Evolutionary conservation across 2,329 filamentous ascomycete species (phyloP).

Genomic region (Fusarium odoratissimum): DNA sequence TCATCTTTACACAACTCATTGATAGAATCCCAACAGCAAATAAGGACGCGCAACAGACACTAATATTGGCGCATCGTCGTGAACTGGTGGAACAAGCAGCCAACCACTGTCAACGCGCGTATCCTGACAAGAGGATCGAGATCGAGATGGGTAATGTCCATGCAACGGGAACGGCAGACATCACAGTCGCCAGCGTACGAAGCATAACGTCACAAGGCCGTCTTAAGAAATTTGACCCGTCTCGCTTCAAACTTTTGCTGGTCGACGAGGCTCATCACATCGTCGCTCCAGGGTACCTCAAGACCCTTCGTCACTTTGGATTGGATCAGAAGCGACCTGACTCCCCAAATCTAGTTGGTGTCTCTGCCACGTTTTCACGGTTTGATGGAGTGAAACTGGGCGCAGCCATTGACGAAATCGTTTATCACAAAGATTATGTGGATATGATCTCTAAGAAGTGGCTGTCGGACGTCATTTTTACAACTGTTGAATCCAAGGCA

Average conservation of each 20-base stretch:
- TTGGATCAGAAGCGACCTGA: conserved; percentile 61
- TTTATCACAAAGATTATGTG: conserved; percentile 84
- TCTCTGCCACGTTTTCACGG: conserved; percentile 83
- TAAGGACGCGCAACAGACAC: conserved; percentile 73
- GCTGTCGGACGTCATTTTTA: conserved; percentile 93
- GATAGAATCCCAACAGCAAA: conserved; percentile 72
- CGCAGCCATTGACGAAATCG: conserved; percentile 90
- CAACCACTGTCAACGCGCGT: conserved; percentile 81
- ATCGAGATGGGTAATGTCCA: conserved; percentile 89
- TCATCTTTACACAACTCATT: conserved; percentile 97
- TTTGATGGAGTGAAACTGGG: conserved; percentile 88
- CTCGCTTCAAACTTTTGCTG: conserved; percentile 85
- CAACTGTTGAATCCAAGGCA: conserved; percentile 85
- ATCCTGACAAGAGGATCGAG: conserved; percentile 84
- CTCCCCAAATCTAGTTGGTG: conserved; percentile 80
- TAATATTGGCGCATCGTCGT: conserved; percentile 91
- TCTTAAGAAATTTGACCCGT: conserved; percentile 84
- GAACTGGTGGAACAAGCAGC: conserved; percentile 96
- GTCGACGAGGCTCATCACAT: conserved; percentile 99
- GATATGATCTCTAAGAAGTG: conserved; percentile 86
- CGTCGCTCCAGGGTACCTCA: conserved; percentile 83
- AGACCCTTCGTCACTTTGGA: conserved; percentile 81
- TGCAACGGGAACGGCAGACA: conserved; percentile 85
- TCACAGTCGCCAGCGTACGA: conserved; percentile 90
- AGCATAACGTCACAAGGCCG: conserved; percentile 83